Percentiles rank a stretch among this genome's conserved stretches.
These are phyloP conservation scores for Asterella californica DNA, from an alignment of 225 moss, liverwort and hornwort genomes.

Conservation along the genomic window DNA sequence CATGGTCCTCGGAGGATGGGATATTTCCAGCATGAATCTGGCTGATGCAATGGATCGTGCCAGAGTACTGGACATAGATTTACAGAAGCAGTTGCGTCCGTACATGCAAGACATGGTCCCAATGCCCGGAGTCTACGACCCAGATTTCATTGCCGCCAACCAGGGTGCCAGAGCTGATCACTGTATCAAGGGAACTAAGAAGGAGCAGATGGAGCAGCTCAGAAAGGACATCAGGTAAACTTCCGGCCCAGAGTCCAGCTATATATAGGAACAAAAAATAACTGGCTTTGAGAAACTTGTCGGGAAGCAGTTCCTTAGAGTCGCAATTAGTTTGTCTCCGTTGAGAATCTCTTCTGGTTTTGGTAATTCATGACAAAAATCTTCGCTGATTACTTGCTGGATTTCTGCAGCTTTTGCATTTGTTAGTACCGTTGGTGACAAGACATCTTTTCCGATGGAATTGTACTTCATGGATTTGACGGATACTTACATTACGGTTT, in stretches of 20 bases:
- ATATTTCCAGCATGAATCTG: constrained; percentile 90
- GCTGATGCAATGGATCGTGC: constrained; percentile 94
- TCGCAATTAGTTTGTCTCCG: too few species aligned
- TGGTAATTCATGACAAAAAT: too few species aligned
- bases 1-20: constrained; percentile 86
- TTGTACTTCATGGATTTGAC: neutral
- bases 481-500: neutral
- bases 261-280: too few species aligned
- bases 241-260: too few species aligned
- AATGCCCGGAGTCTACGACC: constrained; percentile 79
- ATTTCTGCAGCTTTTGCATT: too few species aligned
- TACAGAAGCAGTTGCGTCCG: constrained; percentile 95
- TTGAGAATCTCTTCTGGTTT: too few species aligned
- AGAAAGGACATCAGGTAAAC: constrained; percentile 89
- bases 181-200: constrained; percentile 79
- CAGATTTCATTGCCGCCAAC: constrained; percentile 94
- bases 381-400: too few species aligned
- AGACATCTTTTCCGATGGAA: too few species aligned
- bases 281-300: too few species aligned
- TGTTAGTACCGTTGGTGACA: too few species aligned
- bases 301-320: too few species aligned
- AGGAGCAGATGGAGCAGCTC: constrained; percentile 85
- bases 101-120: constrained; percentile 85
- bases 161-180: constrained; percentile 86
- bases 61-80: constrained; percentile 83